phyloP scores from a whole-genome alignment of 257 asterid genomes.

The Leptodermis oblonga region DNA sequence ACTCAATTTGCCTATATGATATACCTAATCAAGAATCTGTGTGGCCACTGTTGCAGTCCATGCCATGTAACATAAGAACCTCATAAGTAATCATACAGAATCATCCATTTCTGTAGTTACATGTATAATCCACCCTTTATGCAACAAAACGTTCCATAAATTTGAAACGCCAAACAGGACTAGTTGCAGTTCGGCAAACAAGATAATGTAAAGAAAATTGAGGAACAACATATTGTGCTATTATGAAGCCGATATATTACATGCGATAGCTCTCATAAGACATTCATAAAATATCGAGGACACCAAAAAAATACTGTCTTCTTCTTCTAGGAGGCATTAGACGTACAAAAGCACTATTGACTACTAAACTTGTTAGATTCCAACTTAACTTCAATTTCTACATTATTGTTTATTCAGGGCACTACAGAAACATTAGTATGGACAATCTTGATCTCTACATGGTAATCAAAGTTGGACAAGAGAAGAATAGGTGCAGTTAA shows the following conservation, averaged over 20 bases:
- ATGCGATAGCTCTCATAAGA: not conserved
- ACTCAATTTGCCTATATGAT: not conserved
- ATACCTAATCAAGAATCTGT: not conserved
- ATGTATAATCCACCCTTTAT: not conserved
- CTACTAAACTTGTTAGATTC: not conserved
- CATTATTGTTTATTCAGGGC: not conserved
- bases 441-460: not conserved
- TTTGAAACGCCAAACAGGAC: not conserved
- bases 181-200: not conserved
- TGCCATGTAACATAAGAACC: not conserved
- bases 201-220: not conserved
- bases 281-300: not conserved
- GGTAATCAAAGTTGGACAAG: not conserved
- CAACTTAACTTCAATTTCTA: not conserved
- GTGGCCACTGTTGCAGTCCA: not conserved
- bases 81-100: not conserved
- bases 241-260: not conserved
- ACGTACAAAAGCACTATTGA: not conserved
- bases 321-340: not conserved
- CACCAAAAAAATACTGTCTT: not conserved
- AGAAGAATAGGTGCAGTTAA: not conserved
- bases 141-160: not conserved
- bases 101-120: not conserved
- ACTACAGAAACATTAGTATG: not conserved
- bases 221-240: not conserved